Evolutionary conservation across 2,329 filamentous ascomycete genomes (phyloP).

Genomic region (Phyllosticta capitalensis): DNA sequence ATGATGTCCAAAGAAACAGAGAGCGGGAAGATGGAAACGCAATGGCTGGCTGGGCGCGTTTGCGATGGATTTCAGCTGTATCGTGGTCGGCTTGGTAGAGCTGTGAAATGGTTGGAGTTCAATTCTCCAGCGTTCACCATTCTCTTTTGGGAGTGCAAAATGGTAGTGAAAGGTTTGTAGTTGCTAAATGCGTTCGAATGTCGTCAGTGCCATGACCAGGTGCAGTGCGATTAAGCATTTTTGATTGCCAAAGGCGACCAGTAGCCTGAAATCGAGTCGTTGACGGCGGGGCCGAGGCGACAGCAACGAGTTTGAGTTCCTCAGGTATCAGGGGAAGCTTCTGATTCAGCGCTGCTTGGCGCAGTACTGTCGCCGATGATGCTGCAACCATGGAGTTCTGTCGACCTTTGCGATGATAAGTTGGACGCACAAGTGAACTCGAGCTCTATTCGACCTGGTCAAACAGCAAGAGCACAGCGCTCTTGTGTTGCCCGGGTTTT

Average conservation of each 20-base stretch:
- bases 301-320: background rate
- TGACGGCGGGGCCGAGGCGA: background rate
- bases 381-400: background rate
- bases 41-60: background rate
- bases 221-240: background rate
- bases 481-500: background rate
- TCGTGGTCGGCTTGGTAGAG: background rate
- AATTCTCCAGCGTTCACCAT: too few species aligned
- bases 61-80: background rate
- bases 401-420: background rate
- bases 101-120: background rate
- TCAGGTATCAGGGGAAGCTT: background rate
- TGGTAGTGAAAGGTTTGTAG: too few species aligned
- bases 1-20: background rate
- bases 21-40: background rate
- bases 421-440: background rate
- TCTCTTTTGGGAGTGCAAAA: too few species aligned
- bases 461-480: too few species aligned
- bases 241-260: background rate
- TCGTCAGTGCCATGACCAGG: background rate
- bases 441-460: background rate
- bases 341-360: background rate
- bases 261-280: background rate
- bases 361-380: background rate
- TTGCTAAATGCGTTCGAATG: background rate